Conservation (phyloP, 2,329 filamentous ascomycete genomes). For the Cladosporium sp. region DNA sequence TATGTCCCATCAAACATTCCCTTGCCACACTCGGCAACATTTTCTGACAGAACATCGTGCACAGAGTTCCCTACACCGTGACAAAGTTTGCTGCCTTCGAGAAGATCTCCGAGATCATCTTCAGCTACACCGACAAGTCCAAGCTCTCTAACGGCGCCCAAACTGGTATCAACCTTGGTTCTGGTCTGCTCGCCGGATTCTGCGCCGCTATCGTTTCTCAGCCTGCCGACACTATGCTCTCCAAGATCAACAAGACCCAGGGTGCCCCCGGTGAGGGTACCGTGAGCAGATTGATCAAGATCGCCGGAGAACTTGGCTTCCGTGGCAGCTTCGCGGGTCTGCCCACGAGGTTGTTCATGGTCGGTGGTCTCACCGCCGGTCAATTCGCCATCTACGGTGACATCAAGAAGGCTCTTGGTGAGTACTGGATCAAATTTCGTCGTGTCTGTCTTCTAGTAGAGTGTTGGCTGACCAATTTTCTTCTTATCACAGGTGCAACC, state of each 20-base stretch:
- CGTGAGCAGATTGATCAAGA: slow-evolving; percentile 79
- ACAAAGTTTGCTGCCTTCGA: slow-evolving; percentile 94
- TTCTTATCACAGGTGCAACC: slow-evolving; percentile 58
- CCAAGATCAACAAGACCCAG: slow-evolving; percentile 95
- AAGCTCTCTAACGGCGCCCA: slow-evolving; percentile 66
- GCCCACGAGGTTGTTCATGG: slow-evolving; percentile 74
- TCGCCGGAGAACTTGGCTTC: slow-evolving; percentile 80
- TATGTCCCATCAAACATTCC: slow-evolving; percentile 27
- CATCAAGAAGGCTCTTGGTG: slow-evolving; percentile 58
- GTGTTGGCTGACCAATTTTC: slow-evolving; percentile 17
- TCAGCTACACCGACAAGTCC: slow-evolving; percentile 67
- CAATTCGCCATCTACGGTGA: slow-evolving; percentile 90
- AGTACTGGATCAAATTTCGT: not conserved
- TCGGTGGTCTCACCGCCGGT: slow-evolving; percentile 72
- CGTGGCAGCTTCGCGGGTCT: slow-evolving; percentile 75
- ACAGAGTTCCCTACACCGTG: slow-evolving; percentile 87
- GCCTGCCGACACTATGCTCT: slow-evolving; percentile 90
- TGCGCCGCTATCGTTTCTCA: slow-evolving; percentile 84
- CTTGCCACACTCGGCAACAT: slow-evolving; percentile 29
- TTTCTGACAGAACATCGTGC: slow-evolving; percentile 23
- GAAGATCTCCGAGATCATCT: slow-evolving; percentile 77
- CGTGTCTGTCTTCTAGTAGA: not conserved
- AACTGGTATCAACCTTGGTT: slow-evolving; percentile 80
- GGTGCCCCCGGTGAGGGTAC: slow-evolving; percentile 83
- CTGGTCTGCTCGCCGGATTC: slow-evolving; percentile 83